Conservation (phyloP, 2,329 filamentous ascomycete genomes). For the Xylariales sp. region DNA sequence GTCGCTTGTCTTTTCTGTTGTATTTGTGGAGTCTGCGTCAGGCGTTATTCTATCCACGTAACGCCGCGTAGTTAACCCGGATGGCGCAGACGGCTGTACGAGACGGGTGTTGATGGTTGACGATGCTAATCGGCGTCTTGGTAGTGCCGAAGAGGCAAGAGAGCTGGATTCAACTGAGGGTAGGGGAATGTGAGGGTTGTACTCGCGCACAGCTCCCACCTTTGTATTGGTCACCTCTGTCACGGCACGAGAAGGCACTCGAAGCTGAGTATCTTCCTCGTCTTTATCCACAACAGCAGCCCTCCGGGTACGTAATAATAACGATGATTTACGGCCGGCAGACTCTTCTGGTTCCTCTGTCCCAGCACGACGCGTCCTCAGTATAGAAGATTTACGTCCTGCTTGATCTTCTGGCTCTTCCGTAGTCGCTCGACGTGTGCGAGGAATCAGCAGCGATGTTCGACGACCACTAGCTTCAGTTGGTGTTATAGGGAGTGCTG, state of each 20-base stretch:
- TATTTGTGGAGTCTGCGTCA: slow-evolving; percentile 33
- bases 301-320: slow-evolving; percentile 41
- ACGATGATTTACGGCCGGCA: slow-evolving; percentile 34
- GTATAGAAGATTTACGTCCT: slow-evolving; percentile 43
- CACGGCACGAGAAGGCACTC: slow-evolving; percentile 53
- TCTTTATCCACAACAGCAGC: slow-evolving; percentile 44
- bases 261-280: slow-evolving; percentile 39
- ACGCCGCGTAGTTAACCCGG: slow-evolving; percentile 33
- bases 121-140: slow-evolving; percentile 48
- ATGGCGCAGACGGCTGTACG: slow-evolving; percentile 31
- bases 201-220: slow-evolving; percentile 33
- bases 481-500: slow-evolving; percentile 33
- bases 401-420: slow-evolving; percentile 43
- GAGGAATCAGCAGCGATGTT: slow-evolving; percentile 46
- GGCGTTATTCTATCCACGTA: slow-evolving; percentile 43
- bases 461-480: slow-evolving; percentile 41
- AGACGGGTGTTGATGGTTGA: slow-evolving; percentile 45
- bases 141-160: slow-evolving; percentile 41
- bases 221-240: slow-evolving; percentile 45
- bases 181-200: slow-evolving; percentile 29
- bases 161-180: slow-evolving; percentile 27
- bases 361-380: slow-evolving; percentile 36
- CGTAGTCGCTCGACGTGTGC: slow-evolving; percentile 42
- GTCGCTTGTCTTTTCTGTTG: slow-evolving; percentile 32
- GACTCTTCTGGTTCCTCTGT: slow-evolving; percentile 43